Evolutionary conservation across 306 rosid species (phyloP).

Genomic region (Mimosa pudica): DNA sequence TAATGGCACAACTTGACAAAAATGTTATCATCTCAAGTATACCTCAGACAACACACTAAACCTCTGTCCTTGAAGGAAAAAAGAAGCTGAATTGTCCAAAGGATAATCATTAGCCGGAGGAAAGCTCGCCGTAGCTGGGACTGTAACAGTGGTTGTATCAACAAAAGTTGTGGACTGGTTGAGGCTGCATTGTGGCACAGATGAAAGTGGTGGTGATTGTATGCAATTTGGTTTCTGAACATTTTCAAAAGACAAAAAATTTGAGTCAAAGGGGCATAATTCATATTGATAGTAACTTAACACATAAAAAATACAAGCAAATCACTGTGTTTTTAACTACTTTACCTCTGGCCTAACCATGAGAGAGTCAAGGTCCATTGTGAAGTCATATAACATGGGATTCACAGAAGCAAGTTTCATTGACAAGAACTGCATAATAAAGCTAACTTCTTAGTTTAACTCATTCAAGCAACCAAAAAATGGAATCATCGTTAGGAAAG

Average conservation of each 20-base stretch:
- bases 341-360: slow-evolving; percentile 70
- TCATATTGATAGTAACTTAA: not conserved
- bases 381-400: slow-evolving; percentile 65
- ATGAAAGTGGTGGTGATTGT: slow-evolving; percentile 45
- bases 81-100: slow-evolving; percentile 47
- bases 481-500: not conserved
- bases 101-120: slow-evolving; percentile 41
- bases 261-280: not conserved
- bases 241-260: slow-evolving; percentile 11
- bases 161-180: slow-evolving; percentile 49
- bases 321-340: not conserved
- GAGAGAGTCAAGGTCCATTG: slow-evolving; percentile 62
- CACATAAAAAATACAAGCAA: slow-evolving; percentile 6
- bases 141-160: slow-evolving; percentile 34
- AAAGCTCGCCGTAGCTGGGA: not conserved
- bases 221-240: slow-evolving; percentile 50
- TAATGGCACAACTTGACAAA: not conserved
- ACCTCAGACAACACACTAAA: slow-evolving; percentile 58
- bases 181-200: slow-evolving; percentile 52
- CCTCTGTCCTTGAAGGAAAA: slow-evolving; percentile 53
- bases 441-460: not conserved
- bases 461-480: slow-evolving; percentile 8
- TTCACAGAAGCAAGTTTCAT: slow-evolving; percentile 84
- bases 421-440: slow-evolving; percentile 74
- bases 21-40: not conserved